These are phyloP conservation scores for Diatrype stigma DNA, from an alignment of 2,329 filamentous ascomycete genomes.

Conservation along the genomic window DNA sequence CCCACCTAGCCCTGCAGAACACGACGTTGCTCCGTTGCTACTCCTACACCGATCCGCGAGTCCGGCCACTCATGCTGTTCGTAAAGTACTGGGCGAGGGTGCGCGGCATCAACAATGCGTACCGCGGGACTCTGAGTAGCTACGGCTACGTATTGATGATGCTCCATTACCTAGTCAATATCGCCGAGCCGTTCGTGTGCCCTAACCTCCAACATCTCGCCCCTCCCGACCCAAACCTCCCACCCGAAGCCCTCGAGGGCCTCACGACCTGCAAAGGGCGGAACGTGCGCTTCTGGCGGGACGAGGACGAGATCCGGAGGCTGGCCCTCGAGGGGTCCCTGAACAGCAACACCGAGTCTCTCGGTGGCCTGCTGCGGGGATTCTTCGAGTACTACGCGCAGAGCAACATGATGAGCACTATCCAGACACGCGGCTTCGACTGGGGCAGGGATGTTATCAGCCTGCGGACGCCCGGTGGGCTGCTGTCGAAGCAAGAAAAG, in stretches of 20 bases:
- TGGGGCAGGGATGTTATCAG: slow-evolving; percentile 81
- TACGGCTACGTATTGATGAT: slow-evolving; percentile 94
- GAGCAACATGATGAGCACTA: slow-evolving; percentile 47
- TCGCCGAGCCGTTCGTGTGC: slow-evolving; percentile 74
- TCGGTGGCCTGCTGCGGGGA: slow-evolving; percentile 69
- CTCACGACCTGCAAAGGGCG: slow-evolving; percentile 55
- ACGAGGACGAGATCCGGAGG: slow-evolving; percentile 64
- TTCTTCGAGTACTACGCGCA: slow-evolving; percentile 88
- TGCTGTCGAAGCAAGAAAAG: slow-evolving; percentile 71
- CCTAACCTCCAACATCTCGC: slow-evolving; percentile 71
- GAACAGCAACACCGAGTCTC: slow-evolving; percentile 63
- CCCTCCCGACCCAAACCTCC: slow-evolving; percentile 33
- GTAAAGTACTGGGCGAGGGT: slow-evolving; percentile 88
- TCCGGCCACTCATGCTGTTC: slow-evolving; percentile 75
- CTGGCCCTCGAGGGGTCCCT: slow-evolving; percentile 56
- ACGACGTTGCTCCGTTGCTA: slow-evolving; percentile 81
- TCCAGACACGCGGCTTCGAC: slow-evolving; percentile 59
- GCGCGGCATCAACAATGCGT: slow-evolving; percentile 81
- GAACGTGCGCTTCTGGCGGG: slow-evolving; percentile 72
- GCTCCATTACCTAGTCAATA: slow-evolving; percentile 81
- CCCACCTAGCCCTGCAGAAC: slow-evolving; percentile 78
- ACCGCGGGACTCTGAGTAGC: slow-evolving; percentile 79
- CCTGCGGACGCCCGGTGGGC: slow-evolving; percentile 65
- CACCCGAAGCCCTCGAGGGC: slow-evolving; percentile 34
- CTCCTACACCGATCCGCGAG: slow-evolving; percentile 70